A percentile compares a stretch with the other conserved stretches of the same genome.
Evolutionary conservation across 352 stramenopile species (phyloP).

Genomic region (Achlya hypogyna): DNA sequence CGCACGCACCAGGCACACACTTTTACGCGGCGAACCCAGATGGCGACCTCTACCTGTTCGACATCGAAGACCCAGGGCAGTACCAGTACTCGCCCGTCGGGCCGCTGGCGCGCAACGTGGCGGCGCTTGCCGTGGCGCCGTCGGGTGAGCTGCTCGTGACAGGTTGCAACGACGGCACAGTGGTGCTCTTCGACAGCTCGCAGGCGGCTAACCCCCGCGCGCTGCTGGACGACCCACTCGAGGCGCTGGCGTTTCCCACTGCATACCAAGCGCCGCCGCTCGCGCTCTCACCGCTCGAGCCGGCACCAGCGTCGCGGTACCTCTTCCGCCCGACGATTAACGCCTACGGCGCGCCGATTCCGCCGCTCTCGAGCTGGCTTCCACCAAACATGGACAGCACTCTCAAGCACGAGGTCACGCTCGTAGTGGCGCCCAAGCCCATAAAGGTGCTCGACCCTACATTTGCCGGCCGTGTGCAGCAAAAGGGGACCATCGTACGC

Average conservation of each 20-base stretch:
- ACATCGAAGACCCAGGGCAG: not conserved
- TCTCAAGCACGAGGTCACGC: conserved; percentile 13
- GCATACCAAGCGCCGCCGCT: not conserved
- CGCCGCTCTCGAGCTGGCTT: conserved; percentile 11
- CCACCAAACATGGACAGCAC: conserved; percentile 1
- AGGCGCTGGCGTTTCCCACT: not conserved
- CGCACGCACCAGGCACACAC: not conserved
- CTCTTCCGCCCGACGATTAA: conserved; percentile 13
- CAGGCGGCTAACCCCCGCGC: not conserved
- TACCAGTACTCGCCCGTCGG: conserved; percentile 3
- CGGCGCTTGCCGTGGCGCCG: not conserved
- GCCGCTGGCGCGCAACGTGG: not conserved
- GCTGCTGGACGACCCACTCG: not conserved
- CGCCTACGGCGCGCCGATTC: conserved; percentile 6
- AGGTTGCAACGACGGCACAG: not conserved
- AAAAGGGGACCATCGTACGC: conserved; percentile 18
- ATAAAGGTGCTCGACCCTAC: conserved; percentile 11
- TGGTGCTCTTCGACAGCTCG: conserved; percentile 2
- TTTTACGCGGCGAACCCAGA: conserved; percentile 6
- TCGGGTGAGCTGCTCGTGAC: conserved; percentile 7
- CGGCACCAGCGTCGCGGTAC: conserved; percentile 16
- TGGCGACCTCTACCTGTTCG: conserved; percentile 13
- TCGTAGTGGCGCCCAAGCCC: conserved; percentile 13
- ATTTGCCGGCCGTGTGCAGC: conserved; percentile 8
- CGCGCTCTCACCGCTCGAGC: conserved; percentile 14